These are phyloP conservation scores for Cutaneotrichosporon sp. DNA, from an alignment of 1,284 basidiomycete genomes.

Conservation along the genomic window DNA sequence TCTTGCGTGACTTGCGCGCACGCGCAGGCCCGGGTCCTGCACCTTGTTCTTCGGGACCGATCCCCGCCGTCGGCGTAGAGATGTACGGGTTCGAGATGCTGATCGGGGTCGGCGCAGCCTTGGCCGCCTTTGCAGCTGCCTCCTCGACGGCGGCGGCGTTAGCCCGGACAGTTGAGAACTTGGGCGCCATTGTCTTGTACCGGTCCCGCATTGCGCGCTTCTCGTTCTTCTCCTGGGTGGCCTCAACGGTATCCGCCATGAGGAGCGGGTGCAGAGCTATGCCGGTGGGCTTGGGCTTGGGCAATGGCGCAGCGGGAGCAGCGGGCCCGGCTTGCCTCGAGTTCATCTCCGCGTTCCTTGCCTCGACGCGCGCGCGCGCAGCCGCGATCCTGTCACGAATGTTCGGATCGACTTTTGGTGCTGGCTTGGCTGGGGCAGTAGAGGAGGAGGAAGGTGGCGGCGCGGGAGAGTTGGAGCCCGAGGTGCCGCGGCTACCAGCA, in stretches of 20 bases:
- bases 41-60: conserved; percentile 57
- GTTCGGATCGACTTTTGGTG: conserved; percentile 59
- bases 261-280: conserved; percentile 83
- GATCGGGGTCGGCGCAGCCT: conserved; percentile 34
- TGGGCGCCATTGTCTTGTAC: conserved; percentile 95
- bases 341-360: conserved; percentile 58
- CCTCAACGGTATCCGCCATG: conserved; percentile 59
- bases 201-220: conserved; percentile 51
- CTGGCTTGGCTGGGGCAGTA: conserved; percentile 5
- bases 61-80: conserved; percentile 59
- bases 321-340: conserved; percentile 1
- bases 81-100: conserved; percentile 69
- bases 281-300: conserved; percentile 25
- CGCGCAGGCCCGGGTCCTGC: conserved; percentile 35
- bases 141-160: conserved; percentile 27
- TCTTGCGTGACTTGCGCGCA: conserved; percentile 57
- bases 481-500: conserved; percentile 14
- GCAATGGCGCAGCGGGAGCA: conserved; percentile 9
- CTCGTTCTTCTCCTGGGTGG: conserved; percentile 42
- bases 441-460: conserved; percentile 33
- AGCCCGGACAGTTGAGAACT: conserved; percentile 89
- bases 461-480: conserved; percentile 30
- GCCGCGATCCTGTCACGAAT: conserved; percentile 70
- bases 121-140: conserved; percentile 17
- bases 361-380: conserved; percentile 72